Evolutionary conservation across 495 filamentous ascomycete species (phyloP), one percentile per base, ranked within the genome.

Genomic region (Letharia columbiana): DNA sequence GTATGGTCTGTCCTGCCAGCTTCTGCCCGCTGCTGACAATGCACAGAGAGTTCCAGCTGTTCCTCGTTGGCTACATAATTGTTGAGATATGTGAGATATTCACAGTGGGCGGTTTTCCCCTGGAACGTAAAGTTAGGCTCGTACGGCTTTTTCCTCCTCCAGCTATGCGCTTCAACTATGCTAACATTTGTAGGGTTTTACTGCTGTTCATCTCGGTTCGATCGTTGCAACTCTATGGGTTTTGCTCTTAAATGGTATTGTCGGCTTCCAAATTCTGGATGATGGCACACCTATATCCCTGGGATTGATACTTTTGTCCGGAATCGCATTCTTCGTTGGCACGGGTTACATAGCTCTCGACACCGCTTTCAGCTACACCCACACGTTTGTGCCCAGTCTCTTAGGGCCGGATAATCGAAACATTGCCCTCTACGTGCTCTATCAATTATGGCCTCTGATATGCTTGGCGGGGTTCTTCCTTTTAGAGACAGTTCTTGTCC

Each of bases 41-140:
- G 62, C 72, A 69, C 70, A 97, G 94, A 75, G 94, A 99, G 72
- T 98, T 98, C 79, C 94, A 99, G 83, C 73, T 96, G 49, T 96
- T 98, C 76, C 81, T 99, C 33, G 52, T 91, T 28, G 88, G 89
- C 47, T 99, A 91, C 72, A 89, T 96, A 56, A 78, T 99, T 41
- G 86, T 98, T 67, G 85, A 88, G 72, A 91, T 99, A 70, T 95
- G 91, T 74, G 94, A 99, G 73, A 96, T 99, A 70, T 96, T 99
- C 76, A 90, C 90, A 3, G 85, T 97, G 37, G 94, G 94, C 65
- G 89, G 88, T 60, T 92, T 99, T 73, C 91, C 91, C 10, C 75
- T 97, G 28, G 74, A 81, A 61, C 77, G 77, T 45, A 82, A 74
- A 50, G 90, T 91, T 59, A 86, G 90, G 70, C 77, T 86, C 67